Conservation (phyloP, 1,139 yeast species). For the Blastobotrys indianensis region DNA sequence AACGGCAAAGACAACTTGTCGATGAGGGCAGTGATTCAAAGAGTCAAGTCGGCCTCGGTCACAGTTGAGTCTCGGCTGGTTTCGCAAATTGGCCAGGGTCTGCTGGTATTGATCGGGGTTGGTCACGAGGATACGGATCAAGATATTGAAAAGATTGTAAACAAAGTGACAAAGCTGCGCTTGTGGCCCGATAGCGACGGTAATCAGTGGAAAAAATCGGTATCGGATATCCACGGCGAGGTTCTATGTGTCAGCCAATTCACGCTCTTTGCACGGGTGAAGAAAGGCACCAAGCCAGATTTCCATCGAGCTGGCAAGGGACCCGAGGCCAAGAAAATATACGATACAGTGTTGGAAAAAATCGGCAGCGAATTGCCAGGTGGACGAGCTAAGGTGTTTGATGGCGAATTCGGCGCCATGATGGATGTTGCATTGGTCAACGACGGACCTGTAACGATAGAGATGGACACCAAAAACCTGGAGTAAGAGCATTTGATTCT, state of each 20-base stretch:
- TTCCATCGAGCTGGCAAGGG: slow-evolving; percentile 86
- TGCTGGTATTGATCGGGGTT: slow-evolving; percentile 78
- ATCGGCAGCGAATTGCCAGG: slow-evolving; percentile 40
- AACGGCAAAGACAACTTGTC: too few relatives aligned
- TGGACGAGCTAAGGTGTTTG: slow-evolving; percentile 51
- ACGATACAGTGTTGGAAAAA: slow-evolving; percentile 51
- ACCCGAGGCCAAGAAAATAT: slow-evolving; percentile 59
- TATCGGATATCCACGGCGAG: slow-evolving; percentile 50
- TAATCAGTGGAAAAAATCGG: slow-evolving; percentile 56
- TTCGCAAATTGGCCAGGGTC: slow-evolving; percentile 70
- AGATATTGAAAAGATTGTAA: slow-evolving; percentile 65
- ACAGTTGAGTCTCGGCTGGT: slow-evolving; percentile 65
- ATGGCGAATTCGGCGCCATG: slow-evolving; percentile 94
- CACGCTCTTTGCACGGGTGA: slow-evolving; percentile 75
- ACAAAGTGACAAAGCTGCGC: slow-evolving; percentile 57
- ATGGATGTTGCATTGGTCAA: slow-evolving; percentile 86
- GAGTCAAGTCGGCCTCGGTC: slow-evolving; percentile 82
- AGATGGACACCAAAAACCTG: slow-evolving; percentile 49
- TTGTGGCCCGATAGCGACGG: slow-evolving; percentile 62
- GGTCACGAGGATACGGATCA: slow-evolving; percentile 67
- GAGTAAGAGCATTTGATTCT: not conserved
- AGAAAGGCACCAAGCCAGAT: slow-evolving; percentile 90
- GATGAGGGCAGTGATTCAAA: slow-evolving; percentile 87
- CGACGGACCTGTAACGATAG: slow-evolving; percentile 78
- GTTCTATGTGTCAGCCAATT: slow-evolving; percentile 73